These are phyloP conservation scores for Leccinellum rugosiceps DNA, from an alignment of 768 basidiomycete genomes.

Conservation along the genomic window DNA sequence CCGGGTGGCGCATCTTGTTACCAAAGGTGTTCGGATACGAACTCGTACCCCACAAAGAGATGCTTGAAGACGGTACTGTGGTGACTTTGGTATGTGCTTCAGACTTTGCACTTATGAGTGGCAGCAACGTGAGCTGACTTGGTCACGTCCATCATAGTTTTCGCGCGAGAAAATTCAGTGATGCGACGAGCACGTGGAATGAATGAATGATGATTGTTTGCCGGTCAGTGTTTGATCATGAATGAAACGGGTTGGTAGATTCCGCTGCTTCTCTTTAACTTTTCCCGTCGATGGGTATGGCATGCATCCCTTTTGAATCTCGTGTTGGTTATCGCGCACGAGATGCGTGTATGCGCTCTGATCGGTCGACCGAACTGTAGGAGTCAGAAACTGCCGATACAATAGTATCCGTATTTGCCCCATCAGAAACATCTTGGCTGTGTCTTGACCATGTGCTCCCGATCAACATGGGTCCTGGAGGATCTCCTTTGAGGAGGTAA, in stretches of 20 bases:
- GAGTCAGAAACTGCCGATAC: background rate
- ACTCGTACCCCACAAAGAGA: slow-evolving; percentile 46
- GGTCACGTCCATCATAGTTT: background rate
- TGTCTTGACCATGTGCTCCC: background rate
- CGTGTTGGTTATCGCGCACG: background rate
- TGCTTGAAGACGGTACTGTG: slow-evolving; percentile 49
- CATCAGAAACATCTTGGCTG: background rate
- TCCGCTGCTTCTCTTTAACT: background rate
- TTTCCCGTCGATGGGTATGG: background rate
- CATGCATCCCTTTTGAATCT: background rate
- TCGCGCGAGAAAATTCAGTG: background rate
- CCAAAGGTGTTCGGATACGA: slow-evolving; percentile 48
- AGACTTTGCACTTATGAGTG: background rate
- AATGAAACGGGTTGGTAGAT: background rate
- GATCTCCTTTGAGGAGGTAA: slow-evolving; percentile 47
- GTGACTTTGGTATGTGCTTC: slow-evolving; percentile 44
- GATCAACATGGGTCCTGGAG: slow-evolving; percentile 40
- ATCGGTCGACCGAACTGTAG: background rate
- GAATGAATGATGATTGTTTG: too few relatives aligned
- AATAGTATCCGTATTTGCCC: background rate
- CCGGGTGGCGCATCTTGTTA: slow-evolving; percentile 47
- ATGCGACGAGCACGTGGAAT: background rate
- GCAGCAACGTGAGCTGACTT: background rate
- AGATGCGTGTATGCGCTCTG: background rate
- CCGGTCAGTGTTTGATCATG: too few relatives aligned